Base-by-base conservation (phyloP, 2,329 filamentous ascomycete species). In the Stachybotrys echinatus region DNA sequence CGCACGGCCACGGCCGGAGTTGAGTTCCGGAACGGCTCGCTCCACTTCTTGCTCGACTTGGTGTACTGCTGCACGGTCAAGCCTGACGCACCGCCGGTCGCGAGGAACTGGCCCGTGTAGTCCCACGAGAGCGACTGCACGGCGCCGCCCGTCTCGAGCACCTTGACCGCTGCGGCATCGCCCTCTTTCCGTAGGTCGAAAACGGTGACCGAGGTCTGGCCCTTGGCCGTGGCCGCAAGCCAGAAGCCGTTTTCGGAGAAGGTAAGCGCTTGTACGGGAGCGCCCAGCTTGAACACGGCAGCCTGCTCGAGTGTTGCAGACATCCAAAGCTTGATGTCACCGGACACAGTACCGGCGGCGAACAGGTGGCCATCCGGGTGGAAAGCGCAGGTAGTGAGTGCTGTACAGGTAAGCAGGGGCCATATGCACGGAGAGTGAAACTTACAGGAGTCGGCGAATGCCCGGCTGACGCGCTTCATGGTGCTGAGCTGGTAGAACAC, bases 211-310 rank as follows among this genome's bases (percentile, higher is more conserved):
- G 78, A 85, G 20, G 84, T 88, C 56, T 91, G 88, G 23, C 84
- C 85, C 67, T 90, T 85, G 51, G 87, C 84, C 7, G 86, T 85
- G 5, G 90, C 88, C 2, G 92, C 92, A 55, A 99, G 85, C 89
- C 92, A 97, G 61, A 89, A 96, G 21, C 94, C 94, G 60, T 99
- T 99, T 68, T 99, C 94, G 0, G 92, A 96, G 71, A 99, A 99
- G 51, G 81, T 78, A 39, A 99, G 73, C 12, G 84, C 81, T 59
- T 88, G 83, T 3, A 96, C 79, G 0, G 91, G 84, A 1, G 84
- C 83, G 7, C 79, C 81, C 1, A 87, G 71, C 19, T 71, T 74
- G 67, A 95, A 96, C 49, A 81, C 84, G 23, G 89, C 89, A 23
- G 89, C 89, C 56, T 84, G 79, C 52, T 85, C 81, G 37, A 91